Base-by-base conservation (phyloP, 108 stramenopile species). In the Schizochytrium sp. region DNA sequence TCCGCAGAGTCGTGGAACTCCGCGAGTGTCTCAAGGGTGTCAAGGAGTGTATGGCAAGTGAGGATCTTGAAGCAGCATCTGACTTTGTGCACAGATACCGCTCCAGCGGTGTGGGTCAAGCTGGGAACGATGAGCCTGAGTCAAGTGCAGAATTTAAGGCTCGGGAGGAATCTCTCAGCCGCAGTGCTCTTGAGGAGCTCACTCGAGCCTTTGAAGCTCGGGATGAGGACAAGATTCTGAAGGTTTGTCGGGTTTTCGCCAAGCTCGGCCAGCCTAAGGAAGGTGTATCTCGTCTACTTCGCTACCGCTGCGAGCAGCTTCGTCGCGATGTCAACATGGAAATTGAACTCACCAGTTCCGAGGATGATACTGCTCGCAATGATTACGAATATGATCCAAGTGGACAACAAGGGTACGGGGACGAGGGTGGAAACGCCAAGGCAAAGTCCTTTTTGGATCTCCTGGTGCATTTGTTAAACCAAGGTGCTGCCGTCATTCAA, bases 21-120 rank as follows among this genome's bases (percentile, higher is more conserved):
- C 76, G 76, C 76, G 76, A 49, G 40, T 83, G 76, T 53, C 50
- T 83, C 50, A 83, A 83, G 76, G 76, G 76, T 1, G 76, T 83
- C 76, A 83, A 83, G 76, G 76, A 83, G 76, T 55, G 76, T 53
- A 83, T 83, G 76, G 76, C 76, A 2, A n/a, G 50, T 12, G 76
- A 55, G 28, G 76, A 83, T 53, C 50, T 83, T 0, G 76, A 83
- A 53, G 76, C 76, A n/a, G 76, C 76, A 8, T 49, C 76, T 0
- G 50, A 83, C 50, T 83, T 83, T 42, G 76, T 83, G 7, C 76
- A 83, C 76, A 56, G 76, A 2, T 83, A 83, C 76, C 76, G 76
- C 1, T 5, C 76, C 50, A 69, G 64, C 28, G 76, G 76, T 53
- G 76, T 83, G 4, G 76, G 28, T 53, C 28, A 83, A n/a, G 76